A percentile compares a stretch with the other conserved stretches of the same genome.
phyloP scores from a whole-genome alignment of 2,329 filamentous ascomycete genomes.

The Clarireedia monteithiana region DNA sequence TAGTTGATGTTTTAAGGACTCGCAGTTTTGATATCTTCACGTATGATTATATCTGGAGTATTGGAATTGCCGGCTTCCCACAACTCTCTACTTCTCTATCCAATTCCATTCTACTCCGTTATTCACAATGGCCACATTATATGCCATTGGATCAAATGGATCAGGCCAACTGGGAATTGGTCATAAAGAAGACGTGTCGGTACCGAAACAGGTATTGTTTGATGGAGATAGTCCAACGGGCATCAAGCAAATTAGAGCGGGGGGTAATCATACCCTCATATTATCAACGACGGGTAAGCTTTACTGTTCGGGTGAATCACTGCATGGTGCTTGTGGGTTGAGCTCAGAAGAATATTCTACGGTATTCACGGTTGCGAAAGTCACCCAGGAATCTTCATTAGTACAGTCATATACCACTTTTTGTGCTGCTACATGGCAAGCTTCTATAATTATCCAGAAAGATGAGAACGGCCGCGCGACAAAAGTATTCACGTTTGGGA shows the following conservation, averaged over 20 bases:
- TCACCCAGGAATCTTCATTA: conserved; percentile 20
- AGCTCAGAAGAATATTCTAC: conserved; percentile 6
- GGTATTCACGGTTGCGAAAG: conserved; percentile 16
- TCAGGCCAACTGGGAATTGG: conserved; percentile 67
- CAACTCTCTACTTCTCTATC: not conserved
- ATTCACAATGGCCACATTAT: conserved; percentile 44
- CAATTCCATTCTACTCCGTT: too few relatives aligned
- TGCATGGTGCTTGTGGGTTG: conserved; percentile 46
- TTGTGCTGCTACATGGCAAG: conserved; percentile 72
- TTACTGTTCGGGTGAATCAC: conserved; percentile 56
- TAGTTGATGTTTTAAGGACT: too few relatives aligned
- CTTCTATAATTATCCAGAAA: conserved; percentile 52
- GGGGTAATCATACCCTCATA: conserved; percentile 82
- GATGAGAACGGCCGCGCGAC: conserved; percentile 37
- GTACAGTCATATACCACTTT: conserved; percentile 29
- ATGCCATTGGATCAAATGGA: conserved; percentile 69
- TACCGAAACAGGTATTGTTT: conserved; percentile 57
- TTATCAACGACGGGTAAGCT: conserved; percentile 54
- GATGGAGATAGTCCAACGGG: conserved; percentile 30
- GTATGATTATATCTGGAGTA: too few relatives aligned
- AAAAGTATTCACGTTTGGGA: conserved; percentile 55
- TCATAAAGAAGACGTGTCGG: conserved; percentile 62
- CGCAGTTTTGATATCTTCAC: too few relatives aligned
- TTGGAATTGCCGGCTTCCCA: not conserved
- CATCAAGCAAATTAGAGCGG: conserved; percentile 40